Evolutionary conservation across 352 stramenopile species (phyloP), one percentile per base, ranked within the genome.

Genomic region (Nothophytophthora sp.): DNA sequence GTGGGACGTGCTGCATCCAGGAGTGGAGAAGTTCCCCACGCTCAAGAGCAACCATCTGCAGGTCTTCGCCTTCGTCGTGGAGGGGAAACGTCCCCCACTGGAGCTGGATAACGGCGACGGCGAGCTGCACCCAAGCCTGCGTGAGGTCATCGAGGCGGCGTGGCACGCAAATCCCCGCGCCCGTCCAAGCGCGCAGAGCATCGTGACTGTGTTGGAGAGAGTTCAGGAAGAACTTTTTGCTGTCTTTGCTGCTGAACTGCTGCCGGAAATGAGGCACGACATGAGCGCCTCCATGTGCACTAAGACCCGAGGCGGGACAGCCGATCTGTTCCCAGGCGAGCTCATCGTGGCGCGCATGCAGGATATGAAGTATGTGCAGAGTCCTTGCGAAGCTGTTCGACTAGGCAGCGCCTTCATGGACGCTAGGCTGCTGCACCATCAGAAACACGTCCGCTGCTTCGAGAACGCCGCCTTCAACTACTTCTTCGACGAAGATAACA

Each of bases 1-100:
- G 54, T 92, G 81, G 77, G 76, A 92, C 28, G 70, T 94, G n/a
- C 33, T 87, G 5, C 44, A 87, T 44, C 79, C 79, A 6, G 57
- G 66, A 0, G 35, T 23, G 5, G 74, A 77, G 16, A 87, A 86
- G 46, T 88, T 71, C 33, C 70, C 72, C 15, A 49, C 59, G 8
- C 50, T 67, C n/a, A 50, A 59, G 30, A 77, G 71, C 45, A 84
- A 84, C 40, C 63, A 82, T 51, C 37, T 84, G 12, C 64, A 80
- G 11, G 44, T 86, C 18, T 81, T 86, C 42, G 52, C 67, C 16
- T 58, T 46, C 13, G 72, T 86, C 0, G 34, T 80, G 1, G 59
- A 80, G 25, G 75, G 75, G 23, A 63, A 65, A 22, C 59, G 75
- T 13, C 72, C 72, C 7, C 18, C 36, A 6, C n/a, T 82, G 0